A percentile compares a stretch with the other conserved stretches of the same genome.
Evolutionary conservation across 2,329 filamentous ascomycete genomes (phyloP).

Genomic region (Sporothrix dimorphospora): DNA sequence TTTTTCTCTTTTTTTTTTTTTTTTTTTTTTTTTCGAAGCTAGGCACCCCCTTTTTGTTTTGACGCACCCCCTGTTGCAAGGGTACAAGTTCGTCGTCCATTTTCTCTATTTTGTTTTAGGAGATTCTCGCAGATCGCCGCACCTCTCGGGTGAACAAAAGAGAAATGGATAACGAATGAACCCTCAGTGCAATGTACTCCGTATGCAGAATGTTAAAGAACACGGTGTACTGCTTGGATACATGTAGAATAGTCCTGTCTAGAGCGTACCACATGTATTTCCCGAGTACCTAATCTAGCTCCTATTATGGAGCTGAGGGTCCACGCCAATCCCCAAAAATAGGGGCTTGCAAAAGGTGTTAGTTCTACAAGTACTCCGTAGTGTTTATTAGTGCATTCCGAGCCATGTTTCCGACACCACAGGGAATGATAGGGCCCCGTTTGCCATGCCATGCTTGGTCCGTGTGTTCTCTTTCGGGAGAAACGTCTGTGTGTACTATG

Average conservation of each 20-base stretch:
- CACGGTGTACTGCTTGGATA: background rate
- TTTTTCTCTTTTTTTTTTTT: no score
- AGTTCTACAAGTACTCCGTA: background rate
- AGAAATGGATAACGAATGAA: background rate
- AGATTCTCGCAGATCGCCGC: constrained; percentile 6
- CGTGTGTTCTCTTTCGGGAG: constrained; percentile 4
- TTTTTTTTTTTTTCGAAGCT: no score
- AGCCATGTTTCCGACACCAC: background rate
- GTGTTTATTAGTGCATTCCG: background rate
- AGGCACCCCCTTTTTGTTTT: background rate
- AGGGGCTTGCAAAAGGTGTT: background rate
- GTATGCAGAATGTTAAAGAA: background rate
- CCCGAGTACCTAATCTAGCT: background rate
- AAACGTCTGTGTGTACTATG: constrained; percentile 7
- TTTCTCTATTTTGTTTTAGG: background rate
- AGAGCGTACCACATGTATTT: background rate
- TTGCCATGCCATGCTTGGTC: constrained; percentile 5
- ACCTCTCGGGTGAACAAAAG: background rate
- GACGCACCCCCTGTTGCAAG: background rate
- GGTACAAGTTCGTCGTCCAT: background rate
- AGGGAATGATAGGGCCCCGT: background rate
- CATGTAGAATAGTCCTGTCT: background rate
- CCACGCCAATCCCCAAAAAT: background rate
- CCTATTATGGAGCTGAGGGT: background rate
- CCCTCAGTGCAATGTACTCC: background rate